phyloP scores from a whole-genome alignment of 116 monocot genomes.

The Zostera marina region DNA sequence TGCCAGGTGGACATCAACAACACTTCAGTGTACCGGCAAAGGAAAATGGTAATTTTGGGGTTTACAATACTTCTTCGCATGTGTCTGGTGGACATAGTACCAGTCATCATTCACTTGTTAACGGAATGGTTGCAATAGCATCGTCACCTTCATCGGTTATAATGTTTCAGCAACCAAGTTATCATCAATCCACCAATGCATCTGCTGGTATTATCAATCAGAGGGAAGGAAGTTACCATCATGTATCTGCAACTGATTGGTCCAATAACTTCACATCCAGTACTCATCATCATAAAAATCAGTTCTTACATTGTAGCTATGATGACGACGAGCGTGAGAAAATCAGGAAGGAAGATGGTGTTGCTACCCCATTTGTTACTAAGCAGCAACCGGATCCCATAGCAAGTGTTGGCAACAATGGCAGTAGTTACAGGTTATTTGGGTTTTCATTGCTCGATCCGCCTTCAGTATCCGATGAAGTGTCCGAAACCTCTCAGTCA shows the following conservation, averaged over 20 bases:
- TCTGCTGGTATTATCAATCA: conserved; percentile 4
- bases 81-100: conserved; percentile 4
- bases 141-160: conserved; percentile 66
- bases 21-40: background rate
- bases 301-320: background rate
- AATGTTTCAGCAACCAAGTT: conserved; percentile 41
- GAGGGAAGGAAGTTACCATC: background rate
- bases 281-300: background rate
- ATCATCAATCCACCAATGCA: conserved; percentile 12
- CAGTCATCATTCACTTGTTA: conserved; percentile 16
- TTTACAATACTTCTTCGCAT: conserved; percentile 4
- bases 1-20: conserved; percentile 11
- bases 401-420: conserved; percentile 1
- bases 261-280: background rate
- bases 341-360: conserved; percentile 3
- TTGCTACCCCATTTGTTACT: background rate
- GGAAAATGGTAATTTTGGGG: conserved; percentile 14
- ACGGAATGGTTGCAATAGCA: conserved; percentile 17
- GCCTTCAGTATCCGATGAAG: conserved; percentile 8
- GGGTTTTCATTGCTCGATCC: conserved; percentile 48
- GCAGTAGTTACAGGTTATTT: conserved; percentile 40
- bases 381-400: conserved; percentile 7
- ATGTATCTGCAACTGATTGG: background rate
- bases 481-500: conserved; percentile 4
- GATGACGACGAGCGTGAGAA: conserved; percentile 10